A percentile compares a stretch with the other conserved stretches of the same genome.
phyloP scores from a whole-genome alignment of 225 moss, liverwort and hornwort species.

The Physcomitrium patens region DNA sequence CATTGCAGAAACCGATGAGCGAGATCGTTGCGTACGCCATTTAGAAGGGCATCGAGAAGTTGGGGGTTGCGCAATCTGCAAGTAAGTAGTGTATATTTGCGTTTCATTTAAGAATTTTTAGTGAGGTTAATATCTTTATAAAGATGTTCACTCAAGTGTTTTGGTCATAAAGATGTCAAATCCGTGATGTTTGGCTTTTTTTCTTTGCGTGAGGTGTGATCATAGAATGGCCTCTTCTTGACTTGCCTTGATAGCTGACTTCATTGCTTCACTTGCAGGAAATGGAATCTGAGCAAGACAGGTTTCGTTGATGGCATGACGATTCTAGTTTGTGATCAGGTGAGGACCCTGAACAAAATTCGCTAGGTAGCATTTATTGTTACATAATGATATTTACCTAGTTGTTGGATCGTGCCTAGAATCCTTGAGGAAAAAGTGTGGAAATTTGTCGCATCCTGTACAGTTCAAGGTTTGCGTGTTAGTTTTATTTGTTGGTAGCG shows the following conservation, averaged over 20 bases:
- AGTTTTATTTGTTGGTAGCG: conserved; percentile 2
- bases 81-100: conserved; percentile 41
- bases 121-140: background rate
- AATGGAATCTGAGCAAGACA: conserved; percentile 72
- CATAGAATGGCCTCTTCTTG: background rate
- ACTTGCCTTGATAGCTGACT: conserved; percentile 9
- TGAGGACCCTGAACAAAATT: conserved; percentile 36
- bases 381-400: background rate
- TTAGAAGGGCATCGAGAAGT: conserved; percentile 55
- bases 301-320: conserved; percentile 79
- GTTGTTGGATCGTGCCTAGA: background rate
- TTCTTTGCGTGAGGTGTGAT: background rate
- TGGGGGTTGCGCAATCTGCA: conserved; percentile 72
- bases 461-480: conserved; percentile 10
- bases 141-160: background rate
- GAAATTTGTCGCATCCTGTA: background rate
- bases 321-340: conserved; percentile 91
- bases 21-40: conserved; percentile 47
- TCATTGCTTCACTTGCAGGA: conserved; percentile 51
- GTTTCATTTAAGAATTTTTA: background rate
- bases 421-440: too few species aligned
- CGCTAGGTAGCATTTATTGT: background rate
- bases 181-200: background rate
- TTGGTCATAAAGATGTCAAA: background rate
- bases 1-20: conserved; percentile 47